phyloP scores from a whole-genome alignment of 2,329 filamentous ascomycete species.

The Apiospora kogelbergensis region DNA sequence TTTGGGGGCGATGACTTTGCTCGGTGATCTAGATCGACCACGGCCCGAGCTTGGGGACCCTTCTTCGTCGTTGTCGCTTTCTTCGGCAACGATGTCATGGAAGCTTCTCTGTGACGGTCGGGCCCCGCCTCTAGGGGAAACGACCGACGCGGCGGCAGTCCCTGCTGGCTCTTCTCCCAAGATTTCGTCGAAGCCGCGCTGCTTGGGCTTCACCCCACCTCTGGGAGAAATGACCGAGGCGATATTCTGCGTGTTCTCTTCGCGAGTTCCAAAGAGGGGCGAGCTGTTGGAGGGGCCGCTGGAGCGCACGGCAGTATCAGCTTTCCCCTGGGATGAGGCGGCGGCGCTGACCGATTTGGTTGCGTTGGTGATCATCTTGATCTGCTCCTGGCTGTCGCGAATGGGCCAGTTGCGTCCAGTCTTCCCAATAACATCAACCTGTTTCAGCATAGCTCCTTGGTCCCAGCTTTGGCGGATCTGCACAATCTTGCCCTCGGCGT shows the following conservation, averaged over 20 bases:
- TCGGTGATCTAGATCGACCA: slow-evolving; percentile 41
- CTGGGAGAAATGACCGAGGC: slow-evolving; percentile 58
- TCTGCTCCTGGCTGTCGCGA: slow-evolving; percentile 80
- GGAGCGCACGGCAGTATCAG: slow-evolving; percentile 50
- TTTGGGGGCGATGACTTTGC: slow-evolving; percentile 29
- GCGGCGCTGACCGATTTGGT: slow-evolving; percentile 45
- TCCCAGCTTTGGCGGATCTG: slow-evolving; percentile 95
- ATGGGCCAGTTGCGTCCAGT: slow-evolving; percentile 95
- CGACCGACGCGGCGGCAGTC: slow-evolving; percentile 38
- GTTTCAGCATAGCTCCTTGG: slow-evolving; percentile 87
- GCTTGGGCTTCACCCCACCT: slow-evolving; percentile 57
- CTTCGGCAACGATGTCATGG: slow-evolving; percentile 69
- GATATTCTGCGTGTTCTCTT: slow-evolving; percentile 55
- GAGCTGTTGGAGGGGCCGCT: slow-evolving; percentile 60
- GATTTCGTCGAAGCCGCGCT: slow-evolving; percentile 75
- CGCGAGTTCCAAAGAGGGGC: slow-evolving; percentile 71
- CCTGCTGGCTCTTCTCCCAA: slow-evolving; percentile 50
- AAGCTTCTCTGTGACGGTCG: slow-evolving; percentile 66
- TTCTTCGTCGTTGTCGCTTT: slow-evolving; percentile 33
- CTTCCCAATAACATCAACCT: slow-evolving; percentile 89
- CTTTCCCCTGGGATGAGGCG: slow-evolving; percentile 34
- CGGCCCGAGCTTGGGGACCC: slow-evolving; percentile 37
- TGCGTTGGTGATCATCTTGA: slow-evolving; percentile 68
- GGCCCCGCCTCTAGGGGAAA: slow-evolving; percentile 61
- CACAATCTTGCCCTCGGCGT: slow-evolving; percentile 72